phyloP scores from a whole-genome alignment of 441 rosid genomes.

The Melastoma candidum region DNA sequence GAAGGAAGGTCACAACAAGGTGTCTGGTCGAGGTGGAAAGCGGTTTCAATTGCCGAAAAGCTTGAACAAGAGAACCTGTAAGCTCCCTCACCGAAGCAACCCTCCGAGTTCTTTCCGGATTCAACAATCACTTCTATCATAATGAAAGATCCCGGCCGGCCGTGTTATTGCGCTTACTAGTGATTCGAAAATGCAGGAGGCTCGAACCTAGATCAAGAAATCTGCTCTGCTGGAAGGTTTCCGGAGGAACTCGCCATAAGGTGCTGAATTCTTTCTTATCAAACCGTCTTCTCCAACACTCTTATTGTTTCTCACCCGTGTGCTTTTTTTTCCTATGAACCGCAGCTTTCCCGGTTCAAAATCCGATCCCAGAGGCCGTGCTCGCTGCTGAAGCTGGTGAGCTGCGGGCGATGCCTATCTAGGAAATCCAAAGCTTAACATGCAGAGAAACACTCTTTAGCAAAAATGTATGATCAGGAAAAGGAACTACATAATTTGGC shows the following conservation, averaged over 20 bases:
- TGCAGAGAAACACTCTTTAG: conserved; percentile 5
- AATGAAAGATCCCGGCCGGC: no score
- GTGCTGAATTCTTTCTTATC: conserved; percentile 24
- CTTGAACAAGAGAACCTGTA: conserved; percentile 98
- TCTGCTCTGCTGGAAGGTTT: conserved; percentile 87
- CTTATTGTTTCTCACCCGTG: background rate
- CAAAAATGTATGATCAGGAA: no score
- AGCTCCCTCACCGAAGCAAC: conserved; percentile 13
- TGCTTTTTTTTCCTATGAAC: no score
- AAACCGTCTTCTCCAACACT: background rate
- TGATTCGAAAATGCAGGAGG: conserved; percentile 44
- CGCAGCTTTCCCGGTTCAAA: conserved; percentile 73
- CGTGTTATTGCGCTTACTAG: no score
- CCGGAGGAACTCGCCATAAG: conserved; percentile 65
- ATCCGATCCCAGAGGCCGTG: conserved; percentile 47
- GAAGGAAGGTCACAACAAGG: conserved; percentile 65
- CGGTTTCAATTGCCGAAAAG: conserved; percentile 94
- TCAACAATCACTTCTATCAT: background rate
- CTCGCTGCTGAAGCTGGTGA: conserved; percentile 64
- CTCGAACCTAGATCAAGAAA: conserved; percentile 86
- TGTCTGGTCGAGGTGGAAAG: conserved; percentile 79
- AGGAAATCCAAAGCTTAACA: conserved; percentile 34
- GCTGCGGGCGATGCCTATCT: conserved; percentile 74
- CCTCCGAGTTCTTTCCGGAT: no score
- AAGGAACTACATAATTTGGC: no score